phyloP scores from a whole-genome alignment of 257 asterid genomes.

The Solanum sejunctum region DNA sequence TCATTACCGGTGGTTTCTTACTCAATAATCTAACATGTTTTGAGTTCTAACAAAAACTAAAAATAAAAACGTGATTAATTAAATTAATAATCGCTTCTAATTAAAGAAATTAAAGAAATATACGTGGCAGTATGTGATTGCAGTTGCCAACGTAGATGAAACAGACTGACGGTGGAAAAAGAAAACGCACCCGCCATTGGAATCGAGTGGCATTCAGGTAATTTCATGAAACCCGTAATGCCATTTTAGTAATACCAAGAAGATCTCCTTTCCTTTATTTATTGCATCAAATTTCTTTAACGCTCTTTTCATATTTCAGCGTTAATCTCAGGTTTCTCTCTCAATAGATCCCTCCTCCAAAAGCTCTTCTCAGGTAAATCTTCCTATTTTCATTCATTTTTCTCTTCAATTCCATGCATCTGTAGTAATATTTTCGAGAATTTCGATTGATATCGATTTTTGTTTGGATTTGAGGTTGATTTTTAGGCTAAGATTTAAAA shows the following conservation, averaged over 20 bases:
- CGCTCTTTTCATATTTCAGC: background rate
- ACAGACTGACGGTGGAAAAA: constrained; percentile 21
- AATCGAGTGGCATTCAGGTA: background rate
- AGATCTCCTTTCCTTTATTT: background rate
- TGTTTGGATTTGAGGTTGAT: constrained; percentile 2
- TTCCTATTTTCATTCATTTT: background rate
- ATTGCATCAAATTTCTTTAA: constrained; percentile 4
- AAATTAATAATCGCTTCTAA: background rate
- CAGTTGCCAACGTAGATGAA: background rate
- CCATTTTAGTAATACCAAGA: background rate
- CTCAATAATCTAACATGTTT: too few species aligned
- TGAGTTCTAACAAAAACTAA: background rate
- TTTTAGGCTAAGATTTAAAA: background rate
- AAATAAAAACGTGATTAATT: background rate
- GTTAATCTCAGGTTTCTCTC: constrained; percentile 23
- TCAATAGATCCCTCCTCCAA: constrained; percentile 1
- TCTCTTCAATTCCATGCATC: background rate
- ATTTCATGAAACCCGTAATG: background rate
- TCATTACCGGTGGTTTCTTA: too few species aligned
- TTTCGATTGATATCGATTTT: background rate
- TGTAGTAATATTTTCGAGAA: background rate
- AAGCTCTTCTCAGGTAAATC: background rate
- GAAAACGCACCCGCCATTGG: background rate
- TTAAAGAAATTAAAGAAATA: background rate
- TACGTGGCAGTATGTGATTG: constrained; percentile 3